A percentile compares a stretch with the other conserved stretches of the same genome.
These are phyloP conservation scores for Ciborinia camelliae DNA, from an alignment of 2,329 filamentous ascomycete species.

Conservation along the genomic window DNA sequence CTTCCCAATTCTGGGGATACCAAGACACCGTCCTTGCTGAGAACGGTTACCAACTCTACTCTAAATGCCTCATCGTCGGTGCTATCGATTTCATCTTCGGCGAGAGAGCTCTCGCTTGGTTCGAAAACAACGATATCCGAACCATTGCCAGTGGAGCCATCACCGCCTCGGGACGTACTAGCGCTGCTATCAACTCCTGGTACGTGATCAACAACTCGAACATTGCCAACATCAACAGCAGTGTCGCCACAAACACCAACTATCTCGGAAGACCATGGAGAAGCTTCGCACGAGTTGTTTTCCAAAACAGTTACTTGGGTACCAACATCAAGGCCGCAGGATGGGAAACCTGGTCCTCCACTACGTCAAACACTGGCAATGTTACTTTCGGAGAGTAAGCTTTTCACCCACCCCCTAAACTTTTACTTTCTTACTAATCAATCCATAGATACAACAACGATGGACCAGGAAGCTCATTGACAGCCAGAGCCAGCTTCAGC, in stretches of 20 bases:
- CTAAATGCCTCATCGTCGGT: constrained; percentile 53
- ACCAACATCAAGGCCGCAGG: constrained; percentile 49
- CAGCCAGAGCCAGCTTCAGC: neutral
- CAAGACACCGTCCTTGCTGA: constrained; percentile 54
- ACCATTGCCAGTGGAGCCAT: constrained; percentile 49
- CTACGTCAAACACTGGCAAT: constrained; percentile 24
- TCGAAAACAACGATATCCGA: constrained; percentile 42
- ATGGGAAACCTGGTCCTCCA: constrained; percentile 49
- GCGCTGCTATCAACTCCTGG: constrained; percentile 42
- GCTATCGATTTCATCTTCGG: constrained; percentile 60
- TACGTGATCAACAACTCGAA: constrained; percentile 55
- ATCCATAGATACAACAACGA: neutral
- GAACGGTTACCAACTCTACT: constrained; percentile 53
- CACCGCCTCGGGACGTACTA: constrained; percentile 44
- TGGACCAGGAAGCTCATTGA: neutral
- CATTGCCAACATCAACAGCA: constrained; percentile 43
- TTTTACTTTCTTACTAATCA: neutral
- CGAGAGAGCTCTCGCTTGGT: constrained; percentile 50
- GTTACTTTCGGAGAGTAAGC: constrained; percentile 11
- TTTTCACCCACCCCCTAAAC: neutral
- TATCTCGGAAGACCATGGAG: constrained; percentile 54
- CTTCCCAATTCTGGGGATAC: constrained; percentile 51
- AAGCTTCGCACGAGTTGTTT: constrained; percentile 48
- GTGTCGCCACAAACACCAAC: constrained; percentile 41
- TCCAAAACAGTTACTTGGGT: constrained; percentile 47